Evolutionary conservation across 2,329 filamentous ascomycete genomes (phyloP).

Genomic region (Orbilia brochopaga): DNA sequence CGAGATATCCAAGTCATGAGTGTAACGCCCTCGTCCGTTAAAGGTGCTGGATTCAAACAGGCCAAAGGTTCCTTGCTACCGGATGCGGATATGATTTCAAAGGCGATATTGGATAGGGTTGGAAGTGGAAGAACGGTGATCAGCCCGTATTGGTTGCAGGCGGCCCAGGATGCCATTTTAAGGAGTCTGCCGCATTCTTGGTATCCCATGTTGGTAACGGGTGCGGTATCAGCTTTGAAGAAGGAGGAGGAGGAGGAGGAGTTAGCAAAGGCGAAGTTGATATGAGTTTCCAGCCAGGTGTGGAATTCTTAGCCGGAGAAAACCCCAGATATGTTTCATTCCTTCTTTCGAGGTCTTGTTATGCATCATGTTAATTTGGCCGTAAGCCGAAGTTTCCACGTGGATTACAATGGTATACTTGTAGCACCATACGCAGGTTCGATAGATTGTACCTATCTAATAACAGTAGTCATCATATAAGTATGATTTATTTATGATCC

Average conservation of each 20-base stretch:
- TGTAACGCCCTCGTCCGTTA: conserved; percentile 24
- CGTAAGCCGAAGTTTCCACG: no score
- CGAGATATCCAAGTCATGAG: conserved; percentile 37
- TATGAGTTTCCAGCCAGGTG: not conserved
- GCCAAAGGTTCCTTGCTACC: conserved; percentile 8
- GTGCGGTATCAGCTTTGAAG: conserved; percentile 26
- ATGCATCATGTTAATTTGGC: no score
- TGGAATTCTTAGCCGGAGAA: no score
- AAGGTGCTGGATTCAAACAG: conserved; percentile 26
- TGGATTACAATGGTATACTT: no score
- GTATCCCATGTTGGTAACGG: conserved; percentile 29
- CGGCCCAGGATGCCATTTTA: conserved; percentile 25
- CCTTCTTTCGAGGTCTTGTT: no score
- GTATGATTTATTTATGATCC: no score
- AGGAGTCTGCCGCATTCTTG: conserved; percentile 11
- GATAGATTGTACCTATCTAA: no score
- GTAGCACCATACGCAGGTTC: no score
- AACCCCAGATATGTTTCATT: not conserved
- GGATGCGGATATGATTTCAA: conserved; percentile 26
- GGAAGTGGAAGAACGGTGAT: conserved; percentile 18
- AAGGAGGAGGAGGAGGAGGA: conserved; percentile 28
- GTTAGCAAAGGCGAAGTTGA: not conserved
- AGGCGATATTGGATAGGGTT: conserved; percentile 35
- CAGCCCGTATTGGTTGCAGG: conserved; percentile 36
- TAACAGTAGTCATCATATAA: no score